Conservation (phyloP, 176 grass and related monocot species). For the Neostapfia colusana region DNA sequence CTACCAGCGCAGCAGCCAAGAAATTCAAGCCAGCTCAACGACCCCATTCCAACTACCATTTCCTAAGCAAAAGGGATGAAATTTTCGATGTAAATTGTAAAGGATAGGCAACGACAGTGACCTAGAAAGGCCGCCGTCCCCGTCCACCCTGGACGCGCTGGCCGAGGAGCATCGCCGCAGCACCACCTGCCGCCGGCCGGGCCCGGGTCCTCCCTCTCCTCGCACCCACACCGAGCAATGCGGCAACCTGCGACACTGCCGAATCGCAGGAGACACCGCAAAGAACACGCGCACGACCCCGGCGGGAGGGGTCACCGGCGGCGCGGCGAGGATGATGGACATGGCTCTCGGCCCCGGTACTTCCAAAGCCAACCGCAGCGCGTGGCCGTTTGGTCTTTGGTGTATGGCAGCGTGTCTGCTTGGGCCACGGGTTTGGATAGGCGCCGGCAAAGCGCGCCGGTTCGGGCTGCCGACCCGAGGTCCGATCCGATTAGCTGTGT, state of each 20-base stretch:
- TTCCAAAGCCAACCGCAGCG: constrained; percentile 2
- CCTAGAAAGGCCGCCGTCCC: constrained; percentile 46
- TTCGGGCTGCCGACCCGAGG: background rate
- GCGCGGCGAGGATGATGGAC: constrained; percentile 34
- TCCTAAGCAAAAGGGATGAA: background rate
- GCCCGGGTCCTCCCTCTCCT: background rate
- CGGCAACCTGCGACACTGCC: background rate
- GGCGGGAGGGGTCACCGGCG: background rate
- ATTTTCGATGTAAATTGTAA: background rate
- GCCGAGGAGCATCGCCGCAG: constrained; percentile 48
- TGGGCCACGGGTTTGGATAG: constrained; percentile 39
- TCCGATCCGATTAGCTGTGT: background rate
- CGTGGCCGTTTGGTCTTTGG: constrained; percentile 12
- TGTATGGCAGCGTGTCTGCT: background rate
- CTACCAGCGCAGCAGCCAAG: background rate
- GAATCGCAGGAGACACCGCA: background rate
- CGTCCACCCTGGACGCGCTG: constrained; percentile 45
- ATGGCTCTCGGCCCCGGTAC: constrained; percentile 33
- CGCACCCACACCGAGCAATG: background rate
- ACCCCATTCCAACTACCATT: background rate
- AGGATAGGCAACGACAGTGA: too few species aligned
- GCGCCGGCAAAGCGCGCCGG: background rate
- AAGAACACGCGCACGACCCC: background rate
- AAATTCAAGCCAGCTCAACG: constrained; percentile 13
- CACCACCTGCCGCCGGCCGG: background rate